These are phyloP conservation scores for Jackrogersella multiformis DNA, from an alignment of 495 filamentous ascomycete species.

Conservation along the genomic window DNA sequence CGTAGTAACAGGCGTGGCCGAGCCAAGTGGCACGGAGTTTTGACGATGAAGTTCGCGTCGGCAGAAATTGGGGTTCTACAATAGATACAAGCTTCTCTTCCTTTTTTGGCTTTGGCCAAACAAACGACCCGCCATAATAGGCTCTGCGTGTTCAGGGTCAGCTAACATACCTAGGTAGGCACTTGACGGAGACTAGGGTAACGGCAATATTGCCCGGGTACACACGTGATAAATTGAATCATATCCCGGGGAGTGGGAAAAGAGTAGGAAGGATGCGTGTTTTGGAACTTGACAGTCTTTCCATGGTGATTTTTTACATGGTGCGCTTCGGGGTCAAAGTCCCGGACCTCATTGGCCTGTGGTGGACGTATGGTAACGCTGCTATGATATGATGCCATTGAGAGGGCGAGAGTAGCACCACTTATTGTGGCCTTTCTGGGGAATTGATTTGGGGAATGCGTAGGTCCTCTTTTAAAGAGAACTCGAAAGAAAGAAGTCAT, in stretches of 20 bases:
- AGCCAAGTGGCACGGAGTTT: conserved; percentile 92
- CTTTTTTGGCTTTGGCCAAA: conserved; percentile 61
- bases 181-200: background rate
- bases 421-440: conserved; percentile 25
- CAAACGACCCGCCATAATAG: background rate
- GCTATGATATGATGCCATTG: conserved; percentile 41
- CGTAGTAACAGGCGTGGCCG: conserved; percentile 92
- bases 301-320: conserved; percentile 49
- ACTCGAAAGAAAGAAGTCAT: conserved; percentile 26
- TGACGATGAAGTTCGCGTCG: conserved; percentile 60
- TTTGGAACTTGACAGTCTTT: conserved; percentile 48
- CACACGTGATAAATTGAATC: conserved; percentile 6
- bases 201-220: background rate
- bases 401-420: conserved; percentile 26
- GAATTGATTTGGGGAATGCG: conserved; percentile 15
- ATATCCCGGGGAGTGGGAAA: conserved; percentile 11
- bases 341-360: conserved; percentile 29
- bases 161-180: background rate
- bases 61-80: conserved; percentile 74
- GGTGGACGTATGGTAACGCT: conserved; percentile 39
- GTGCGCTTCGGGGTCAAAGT: conserved; percentile 42
- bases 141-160: conserved; percentile 7
- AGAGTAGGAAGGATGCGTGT: conserved; percentile 48
- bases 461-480: conserved; percentile 26
- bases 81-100: conserved; percentile 72